These are phyloP conservation scores for Neonectria sp. DNA, from an alignment of 2,329 filamentous ascomycete species.

Conservation along the genomic window DNA sequence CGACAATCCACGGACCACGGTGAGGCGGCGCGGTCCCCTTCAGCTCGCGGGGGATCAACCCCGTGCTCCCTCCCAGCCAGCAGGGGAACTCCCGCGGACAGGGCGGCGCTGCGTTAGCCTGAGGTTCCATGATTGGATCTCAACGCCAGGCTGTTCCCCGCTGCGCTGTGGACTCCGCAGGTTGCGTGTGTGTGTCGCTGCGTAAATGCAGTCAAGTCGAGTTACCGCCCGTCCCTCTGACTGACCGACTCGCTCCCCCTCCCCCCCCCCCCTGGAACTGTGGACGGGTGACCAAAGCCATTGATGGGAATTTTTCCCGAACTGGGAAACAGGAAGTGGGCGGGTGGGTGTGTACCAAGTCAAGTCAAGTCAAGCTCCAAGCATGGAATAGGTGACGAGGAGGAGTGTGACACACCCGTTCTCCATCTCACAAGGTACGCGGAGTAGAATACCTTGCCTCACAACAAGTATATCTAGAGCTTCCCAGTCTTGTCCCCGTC, in stretches of 20 bases:
- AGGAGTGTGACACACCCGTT: background rate
- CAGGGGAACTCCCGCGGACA: background rate
- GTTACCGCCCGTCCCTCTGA: background rate
- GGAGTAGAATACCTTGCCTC: no score
- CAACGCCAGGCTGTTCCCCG: conserved; percentile 2
- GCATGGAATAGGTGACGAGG: background rate
- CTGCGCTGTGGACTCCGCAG: background rate
- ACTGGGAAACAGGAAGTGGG: no score
- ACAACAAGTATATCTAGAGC: conserved; percentile 6
- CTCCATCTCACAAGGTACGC: background rate
- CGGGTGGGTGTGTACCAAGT: background rate
- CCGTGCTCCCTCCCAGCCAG: background rate
- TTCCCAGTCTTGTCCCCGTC: conserved; percentile 1
- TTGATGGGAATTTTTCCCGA: background rate
- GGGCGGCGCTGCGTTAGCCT: background rate
- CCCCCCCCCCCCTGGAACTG: background rate
- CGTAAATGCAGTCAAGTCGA: no score
- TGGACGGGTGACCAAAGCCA: background rate
- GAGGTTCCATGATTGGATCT: background rate
- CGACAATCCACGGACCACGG: background rate
- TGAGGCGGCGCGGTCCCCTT: background rate
- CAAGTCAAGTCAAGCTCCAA: background rate
- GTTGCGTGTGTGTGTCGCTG: background rate
- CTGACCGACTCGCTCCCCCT: background rate
- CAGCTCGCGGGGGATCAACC: background rate